phyloP scores from a whole-genome alignment of 345 rosid species.

The Cardiospermum halicacabum region DNA sequence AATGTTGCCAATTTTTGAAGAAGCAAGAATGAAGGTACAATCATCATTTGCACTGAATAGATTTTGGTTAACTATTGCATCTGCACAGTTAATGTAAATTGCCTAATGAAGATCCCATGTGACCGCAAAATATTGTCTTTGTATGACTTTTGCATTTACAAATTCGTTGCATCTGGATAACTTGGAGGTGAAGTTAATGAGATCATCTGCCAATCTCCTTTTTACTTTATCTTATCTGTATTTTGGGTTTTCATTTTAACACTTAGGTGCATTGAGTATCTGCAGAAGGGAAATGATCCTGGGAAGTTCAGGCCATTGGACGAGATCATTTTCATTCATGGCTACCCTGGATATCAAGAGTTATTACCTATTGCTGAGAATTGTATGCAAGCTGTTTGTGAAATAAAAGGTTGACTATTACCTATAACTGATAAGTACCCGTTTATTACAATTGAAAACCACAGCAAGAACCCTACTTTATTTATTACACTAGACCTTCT shows the following conservation, averaged over 20 bases:
- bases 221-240: background rate
- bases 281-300: slow-evolving; percentile 73
- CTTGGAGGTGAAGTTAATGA: background rate
- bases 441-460: slow-evolving; percentile 9
- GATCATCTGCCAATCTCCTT: background rate
- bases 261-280: background rate
- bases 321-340: slow-evolving; percentile 67
- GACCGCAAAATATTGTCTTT: background rate
- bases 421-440: too few relatives aligned
- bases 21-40: slow-evolving; percentile 85
- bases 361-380: slow-evolving; percentile 57
- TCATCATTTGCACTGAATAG: slow-evolving; percentile 11
- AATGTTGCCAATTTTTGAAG: slow-evolving; percentile 70
- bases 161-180: background rate
- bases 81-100: background rate
- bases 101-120: background rate
- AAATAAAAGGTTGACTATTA: slow-evolving; percentile 55
- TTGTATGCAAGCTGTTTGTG: slow-evolving; percentile 78
- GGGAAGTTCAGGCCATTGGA: slow-evolving; percentile 89
- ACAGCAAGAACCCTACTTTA: background rate
- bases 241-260: background rate
- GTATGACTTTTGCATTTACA: background rate
- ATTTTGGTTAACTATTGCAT: background rate
- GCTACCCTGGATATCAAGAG: slow-evolving; percentile 64
- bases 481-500: background rate